Percentiles rank a stretch among this genome's conserved stretches.
These are phyloP conservation scores for Euphorbia peplus DNA, from an alignment of 345 rosid species.

Conservation along the genomic window DNA sequence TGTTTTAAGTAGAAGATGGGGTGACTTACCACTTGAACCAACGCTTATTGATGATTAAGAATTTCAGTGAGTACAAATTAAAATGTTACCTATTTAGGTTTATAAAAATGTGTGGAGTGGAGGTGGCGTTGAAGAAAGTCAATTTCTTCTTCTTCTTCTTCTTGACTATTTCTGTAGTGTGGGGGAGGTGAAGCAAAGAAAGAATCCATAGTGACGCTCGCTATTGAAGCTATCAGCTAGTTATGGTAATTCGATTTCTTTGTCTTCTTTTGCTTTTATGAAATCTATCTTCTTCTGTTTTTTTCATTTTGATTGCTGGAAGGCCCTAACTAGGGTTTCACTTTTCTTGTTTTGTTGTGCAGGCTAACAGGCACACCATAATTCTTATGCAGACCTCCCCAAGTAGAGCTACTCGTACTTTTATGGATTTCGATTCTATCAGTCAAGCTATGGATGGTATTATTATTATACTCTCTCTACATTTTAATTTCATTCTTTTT, in stretches of 20 bases:
- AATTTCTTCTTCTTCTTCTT: not conserved
- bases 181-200: constrained; percentile 16
- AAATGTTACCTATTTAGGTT: too few relatives aligned
- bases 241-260: not conserved
- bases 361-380: constrained; percentile 96
- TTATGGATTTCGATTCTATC: constrained; percentile 88
- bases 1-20: too few relatives aligned
- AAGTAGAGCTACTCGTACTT: constrained; percentile 78
- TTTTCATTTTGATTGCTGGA: not conserved
- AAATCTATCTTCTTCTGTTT: not conserved
- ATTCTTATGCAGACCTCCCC: constrained; percentile 81
- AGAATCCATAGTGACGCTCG: not conserved
- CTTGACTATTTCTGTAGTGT: constrained; percentile 1
- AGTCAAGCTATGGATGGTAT: constrained; percentile 97
- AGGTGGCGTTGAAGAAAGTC: not conserved
- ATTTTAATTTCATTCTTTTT: not conserved
- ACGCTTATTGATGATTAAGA: too few relatives aligned
- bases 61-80: too few relatives aligned
- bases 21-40: too few relatives aligned
- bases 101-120: too few relatives aligned
- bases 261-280: not conserved
- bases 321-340: constrained; percentile 9
- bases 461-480: too few relatives aligned
- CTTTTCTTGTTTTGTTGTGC: constrained; percentile 12
- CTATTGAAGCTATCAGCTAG: not conserved